These are phyloP conservation scores for Mycena pura DNA, from an alignment of 768 basidiomycete species.

Conservation along the genomic window DNA sequence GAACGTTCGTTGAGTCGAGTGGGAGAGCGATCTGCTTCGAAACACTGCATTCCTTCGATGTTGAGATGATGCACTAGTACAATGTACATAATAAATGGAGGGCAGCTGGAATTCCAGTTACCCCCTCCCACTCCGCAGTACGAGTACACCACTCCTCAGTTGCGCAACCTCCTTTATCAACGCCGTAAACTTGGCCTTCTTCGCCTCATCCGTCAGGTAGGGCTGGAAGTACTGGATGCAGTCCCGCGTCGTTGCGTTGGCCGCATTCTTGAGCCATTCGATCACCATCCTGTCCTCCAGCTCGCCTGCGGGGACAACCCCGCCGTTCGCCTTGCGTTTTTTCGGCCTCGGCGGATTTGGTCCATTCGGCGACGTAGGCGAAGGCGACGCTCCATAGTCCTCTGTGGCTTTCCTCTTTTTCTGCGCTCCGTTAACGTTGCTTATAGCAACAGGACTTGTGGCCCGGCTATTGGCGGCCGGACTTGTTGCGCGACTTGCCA, in stretches of 20 bases:
- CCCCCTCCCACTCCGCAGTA: slow-evolving; percentile 53
- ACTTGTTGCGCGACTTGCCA: slow-evolving; percentile 62
- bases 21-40: too few species aligned
- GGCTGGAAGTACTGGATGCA: slow-evolving; percentile 83
- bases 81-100: too few species aligned
- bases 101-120: too few species aligned
- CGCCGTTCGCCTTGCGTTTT: slow-evolving; percentile 56
- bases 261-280: slow-evolving; percentile 74
- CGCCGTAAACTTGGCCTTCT: slow-evolving; percentile 77
- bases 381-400: slow-evolving; percentile 44
- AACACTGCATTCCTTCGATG: too few species aligned
- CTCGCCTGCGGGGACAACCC: slow-evolving; percentile 57
- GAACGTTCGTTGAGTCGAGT: too few species aligned
- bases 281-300: slow-evolving; percentile 71
- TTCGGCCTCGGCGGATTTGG: slow-evolving; percentile 49
- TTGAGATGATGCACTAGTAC: too few species aligned
- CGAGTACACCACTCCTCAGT: slow-evolving; percentile 69
- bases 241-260: slow-evolving; percentile 77
- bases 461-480: slow-evolving; percentile 52
- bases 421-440: slow-evolving; percentile 29
- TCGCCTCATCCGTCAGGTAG: slow-evolving; percentile 70
- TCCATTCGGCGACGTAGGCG: slow-evolving; percentile 38
- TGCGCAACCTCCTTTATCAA: slow-evolving; percentile 83
- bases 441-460: slow-evolving; percentile 49
- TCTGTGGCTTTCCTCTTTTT: slow-evolving; percentile 49